Percentiles rank a stretch among this genome's conserved stretches.
These are phyloP conservation scores for Helotiales sp. DNA, from an alignment of 2,329 filamentous ascomycete genomes.

Conservation along the genomic window DNA sequence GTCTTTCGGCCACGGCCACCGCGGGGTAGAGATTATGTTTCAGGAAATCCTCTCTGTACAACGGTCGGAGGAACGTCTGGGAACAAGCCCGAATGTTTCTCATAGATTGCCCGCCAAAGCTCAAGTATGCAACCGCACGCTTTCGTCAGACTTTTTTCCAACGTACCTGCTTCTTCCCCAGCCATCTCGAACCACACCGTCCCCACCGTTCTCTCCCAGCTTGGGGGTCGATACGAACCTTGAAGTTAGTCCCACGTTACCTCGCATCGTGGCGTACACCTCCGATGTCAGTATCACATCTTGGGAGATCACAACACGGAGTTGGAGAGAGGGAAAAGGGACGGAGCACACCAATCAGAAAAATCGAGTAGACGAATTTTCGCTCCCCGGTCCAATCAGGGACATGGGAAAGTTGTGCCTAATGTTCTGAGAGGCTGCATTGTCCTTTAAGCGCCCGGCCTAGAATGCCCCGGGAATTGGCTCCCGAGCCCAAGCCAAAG, in stretches of 20 bases:
- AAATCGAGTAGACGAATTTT: no score
- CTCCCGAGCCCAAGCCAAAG: no score
- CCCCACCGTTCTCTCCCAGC: no score
- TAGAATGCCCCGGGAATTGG: no score
- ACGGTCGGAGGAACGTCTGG: background rate
- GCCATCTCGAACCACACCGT: constrained; percentile 8
- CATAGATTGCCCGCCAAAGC: constrained; percentile 1
- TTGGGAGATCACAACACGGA: background rate
- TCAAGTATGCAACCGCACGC: constrained; percentile 5
- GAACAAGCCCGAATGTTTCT: background rate
- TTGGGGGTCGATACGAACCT: constrained; percentile 13
- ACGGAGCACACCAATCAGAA: no score
- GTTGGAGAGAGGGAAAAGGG: background rate
- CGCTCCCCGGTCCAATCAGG: no score
- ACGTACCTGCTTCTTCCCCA: constrained; percentile 23
- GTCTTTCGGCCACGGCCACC: constrained; percentile 18
- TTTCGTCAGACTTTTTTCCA: background rate
- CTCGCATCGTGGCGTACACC: constrained; percentile 15
- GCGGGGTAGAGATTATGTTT: constrained; percentile 11
- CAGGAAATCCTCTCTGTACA: background rate
- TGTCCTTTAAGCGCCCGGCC: no score
- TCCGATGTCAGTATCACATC: background rate
- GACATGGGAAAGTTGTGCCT: background rate
- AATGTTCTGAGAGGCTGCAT: no score
- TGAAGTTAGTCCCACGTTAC: constrained; percentile 25